phyloP scores from a whole-genome alignment of 176 grass and related monocot genomes.

The Oryza glumipatula region DNA sequence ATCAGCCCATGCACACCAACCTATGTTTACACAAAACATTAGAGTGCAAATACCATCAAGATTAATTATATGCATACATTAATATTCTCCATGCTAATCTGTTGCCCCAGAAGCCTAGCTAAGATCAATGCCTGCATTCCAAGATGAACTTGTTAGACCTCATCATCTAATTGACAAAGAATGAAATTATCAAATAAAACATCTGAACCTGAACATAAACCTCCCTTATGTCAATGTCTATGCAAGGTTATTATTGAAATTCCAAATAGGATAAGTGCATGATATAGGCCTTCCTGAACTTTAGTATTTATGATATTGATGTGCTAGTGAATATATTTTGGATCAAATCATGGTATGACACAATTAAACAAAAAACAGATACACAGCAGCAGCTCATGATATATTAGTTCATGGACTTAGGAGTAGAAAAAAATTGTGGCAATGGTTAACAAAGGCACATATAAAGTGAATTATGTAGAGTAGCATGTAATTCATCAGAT shows the following conservation, averaged over 20 bases:
- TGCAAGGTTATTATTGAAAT: neutral
- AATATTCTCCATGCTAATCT: constrained; percentile 77
- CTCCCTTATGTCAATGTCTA: neutral
- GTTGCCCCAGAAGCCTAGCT: constrained; percentile 77
- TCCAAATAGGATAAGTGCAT: neutral
- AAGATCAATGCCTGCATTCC: constrained; percentile 80
- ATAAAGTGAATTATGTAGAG: neutral
- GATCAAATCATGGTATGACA: constrained; percentile 11
- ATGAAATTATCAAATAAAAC: neutral
- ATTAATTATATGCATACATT: constrained; percentile 47
- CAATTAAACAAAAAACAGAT: neutral
- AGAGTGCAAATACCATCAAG: neutral
- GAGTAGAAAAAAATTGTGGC: neutral
- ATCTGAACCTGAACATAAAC: constrained; percentile 15
- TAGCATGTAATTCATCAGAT: neutral
- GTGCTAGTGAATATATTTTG: neutral
- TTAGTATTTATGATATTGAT: neutral
- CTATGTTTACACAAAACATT: neutral
- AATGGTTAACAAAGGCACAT: constrained; percentile 18
- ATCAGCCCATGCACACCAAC: neutral
- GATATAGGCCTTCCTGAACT: neutral
- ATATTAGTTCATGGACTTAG: neutral
- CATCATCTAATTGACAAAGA: neutral
- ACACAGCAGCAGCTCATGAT: neutral
- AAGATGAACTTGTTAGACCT: constrained; percentile 19